Conservation (phyloP, 805 yeast genomes). For the Saccharomycodes ludwigii region DNA sequence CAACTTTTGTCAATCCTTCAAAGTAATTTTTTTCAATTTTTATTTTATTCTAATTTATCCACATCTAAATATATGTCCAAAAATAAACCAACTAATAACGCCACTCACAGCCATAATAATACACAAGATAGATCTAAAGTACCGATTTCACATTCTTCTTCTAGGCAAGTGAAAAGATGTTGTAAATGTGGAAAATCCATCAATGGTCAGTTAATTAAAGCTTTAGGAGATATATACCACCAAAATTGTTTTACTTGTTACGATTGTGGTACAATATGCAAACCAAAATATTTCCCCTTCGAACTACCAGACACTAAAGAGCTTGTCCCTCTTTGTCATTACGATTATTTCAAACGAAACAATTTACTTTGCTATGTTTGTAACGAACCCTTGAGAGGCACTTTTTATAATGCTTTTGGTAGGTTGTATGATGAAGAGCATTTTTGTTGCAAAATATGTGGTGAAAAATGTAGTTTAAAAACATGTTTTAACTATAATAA, state of each 20-base stretch:
- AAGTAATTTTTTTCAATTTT: too few relatives aligned
- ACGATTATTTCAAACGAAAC: constrained; percentile 77
- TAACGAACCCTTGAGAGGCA: constrained; percentile 75
- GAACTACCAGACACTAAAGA: constrained; percentile 32
- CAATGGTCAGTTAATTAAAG: constrained; percentile 73
- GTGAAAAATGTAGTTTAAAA: constrained; percentile 74
- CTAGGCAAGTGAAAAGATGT: constrained; percentile 23
- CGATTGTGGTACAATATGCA: constrained; percentile 73
- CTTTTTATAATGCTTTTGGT: constrained; percentile 88
- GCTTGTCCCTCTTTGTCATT: constrained; percentile 73
- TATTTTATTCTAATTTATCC: too few relatives aligned
- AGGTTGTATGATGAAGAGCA: constrained; percentile 90
- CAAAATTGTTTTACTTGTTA: constrained; percentile 78
- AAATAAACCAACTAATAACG: constrained; percentile 1
- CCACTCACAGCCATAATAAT: background rate
- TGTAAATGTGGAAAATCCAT: constrained; percentile 40
- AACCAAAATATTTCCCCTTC: constrained; percentile 79
- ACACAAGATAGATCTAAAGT: background rate
- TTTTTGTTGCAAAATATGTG: constrained; percentile 82
- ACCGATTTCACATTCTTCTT: background rate
- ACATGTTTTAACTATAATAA: constrained; percentile 85
- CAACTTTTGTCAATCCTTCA: too few relatives aligned
- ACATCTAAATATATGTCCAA: too few relatives aligned
- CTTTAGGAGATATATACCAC: constrained; percentile 68
- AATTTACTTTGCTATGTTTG: constrained; percentile 82